These are phyloP conservation scores for Anthracocystis setariae DNA, from an alignment of 1,284 basidiomycete genomes.

Conservation along the genomic window DNA sequence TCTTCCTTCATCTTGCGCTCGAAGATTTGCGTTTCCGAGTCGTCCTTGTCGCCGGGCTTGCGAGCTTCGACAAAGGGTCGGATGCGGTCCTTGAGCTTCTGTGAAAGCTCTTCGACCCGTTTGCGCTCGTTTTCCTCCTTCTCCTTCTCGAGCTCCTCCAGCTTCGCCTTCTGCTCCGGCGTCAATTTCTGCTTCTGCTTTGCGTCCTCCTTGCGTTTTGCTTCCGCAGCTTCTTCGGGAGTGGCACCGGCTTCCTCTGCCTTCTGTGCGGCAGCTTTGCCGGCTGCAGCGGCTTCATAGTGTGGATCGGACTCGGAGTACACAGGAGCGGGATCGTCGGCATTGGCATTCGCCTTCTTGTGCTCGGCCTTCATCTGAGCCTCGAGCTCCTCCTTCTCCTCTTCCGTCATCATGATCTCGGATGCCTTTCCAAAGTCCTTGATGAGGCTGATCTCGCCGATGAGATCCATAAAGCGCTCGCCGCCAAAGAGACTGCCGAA, in stretches of 20 bases:
- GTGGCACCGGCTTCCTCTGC: constrained; percentile 58
- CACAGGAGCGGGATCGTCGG: constrained; percentile 27
- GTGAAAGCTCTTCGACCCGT: constrained; percentile 61
- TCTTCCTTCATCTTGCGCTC: constrained; percentile 82
- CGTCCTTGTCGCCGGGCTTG: constrained; percentile 84
- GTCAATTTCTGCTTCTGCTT: constrained; percentile 73
- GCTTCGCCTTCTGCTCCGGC: constrained; percentile 75
- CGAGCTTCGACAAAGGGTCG: constrained; percentile 73
- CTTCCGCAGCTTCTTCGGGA: constrained; percentile 41
- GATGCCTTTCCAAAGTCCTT: constrained; percentile 68
- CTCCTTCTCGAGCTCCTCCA: constrained; percentile 66
- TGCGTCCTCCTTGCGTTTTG: constrained; percentile 70
- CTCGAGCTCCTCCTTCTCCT: constrained; percentile 88
- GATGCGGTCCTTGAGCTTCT: constrained; percentile 67
- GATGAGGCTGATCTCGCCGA: constrained; percentile 67
- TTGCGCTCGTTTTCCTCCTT: constrained; percentile 65
- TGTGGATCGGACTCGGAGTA: constrained; percentile 30
- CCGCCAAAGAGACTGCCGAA: constrained; percentile 68
- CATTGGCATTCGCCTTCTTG: constrained; percentile 44
- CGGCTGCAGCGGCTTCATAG: constrained; percentile 31
- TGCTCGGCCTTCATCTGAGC: constrained; percentile 72
- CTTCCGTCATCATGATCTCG: constrained; percentile 76
- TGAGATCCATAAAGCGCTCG: constrained; percentile 66
- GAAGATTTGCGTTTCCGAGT: constrained; percentile 76
- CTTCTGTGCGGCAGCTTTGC: constrained; percentile 58